Percentiles rank a stretch among this genome's conserved stretches.
These are phyloP conservation scores for Aphanoascus verrucosus DNA, from an alignment of 2,329 filamentous ascomycete genomes.

Conservation along the genomic window DNA sequence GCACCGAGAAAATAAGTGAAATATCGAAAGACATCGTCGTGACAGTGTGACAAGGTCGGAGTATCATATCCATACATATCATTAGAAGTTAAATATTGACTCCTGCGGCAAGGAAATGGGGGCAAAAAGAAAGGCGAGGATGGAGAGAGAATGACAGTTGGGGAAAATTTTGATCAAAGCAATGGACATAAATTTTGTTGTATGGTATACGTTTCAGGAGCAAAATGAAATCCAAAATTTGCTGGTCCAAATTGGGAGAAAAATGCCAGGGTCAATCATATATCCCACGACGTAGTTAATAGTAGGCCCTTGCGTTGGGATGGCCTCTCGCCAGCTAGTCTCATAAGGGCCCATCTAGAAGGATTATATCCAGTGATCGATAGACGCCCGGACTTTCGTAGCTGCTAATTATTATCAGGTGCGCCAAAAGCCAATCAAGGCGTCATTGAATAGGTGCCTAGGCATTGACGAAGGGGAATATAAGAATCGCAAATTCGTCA, in stretches of 20 bases:
- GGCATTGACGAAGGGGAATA: conserved; percentile 4
- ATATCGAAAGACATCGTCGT: conserved; percentile 5
- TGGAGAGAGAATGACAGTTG: neutral
- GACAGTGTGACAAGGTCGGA: conserved; percentile 9
- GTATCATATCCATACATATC: conserved; percentile 16
- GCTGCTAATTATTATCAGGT: neutral
- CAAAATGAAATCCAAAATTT: neutral
- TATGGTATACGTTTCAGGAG: conserved; percentile 5
- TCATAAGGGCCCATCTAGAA: neutral
- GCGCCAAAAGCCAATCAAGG: neutral
- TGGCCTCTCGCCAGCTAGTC: neutral
- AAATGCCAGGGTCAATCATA: neutral
- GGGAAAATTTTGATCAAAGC: conserved; percentile 1
- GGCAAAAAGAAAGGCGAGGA: conserved; percentile 1
- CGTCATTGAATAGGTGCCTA: neutral
- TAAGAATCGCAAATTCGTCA: conserved; percentile 8
- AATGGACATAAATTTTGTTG: neutral
- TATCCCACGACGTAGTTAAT: conserved; percentile 1
- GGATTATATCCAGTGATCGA: neutral
- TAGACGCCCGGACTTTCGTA: neutral
- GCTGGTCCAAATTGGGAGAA: conserved; percentile 4
- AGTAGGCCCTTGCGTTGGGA: neutral
- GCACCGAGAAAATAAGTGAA: neutral
- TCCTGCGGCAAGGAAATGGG: neutral
- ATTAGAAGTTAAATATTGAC: conserved; percentile 13